Conservation (phyloP, 129 eudicot species). For the Arctium minus region DNA sequence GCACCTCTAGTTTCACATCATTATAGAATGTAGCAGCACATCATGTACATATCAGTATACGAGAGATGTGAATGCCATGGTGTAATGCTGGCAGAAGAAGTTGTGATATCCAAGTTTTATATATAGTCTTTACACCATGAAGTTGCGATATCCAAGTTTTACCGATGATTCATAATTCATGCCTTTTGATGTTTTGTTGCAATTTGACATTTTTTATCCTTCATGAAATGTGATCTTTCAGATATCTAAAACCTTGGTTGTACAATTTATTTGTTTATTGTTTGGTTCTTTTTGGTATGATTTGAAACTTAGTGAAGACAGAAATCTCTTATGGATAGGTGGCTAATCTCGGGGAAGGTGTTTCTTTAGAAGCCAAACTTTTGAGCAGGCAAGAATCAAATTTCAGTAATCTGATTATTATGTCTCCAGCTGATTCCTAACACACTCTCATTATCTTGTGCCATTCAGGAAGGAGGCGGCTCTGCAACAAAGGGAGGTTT, state of each 20-base stretch:
- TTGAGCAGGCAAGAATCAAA: slow-evolving; percentile 75
- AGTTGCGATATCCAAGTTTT: not conserved
- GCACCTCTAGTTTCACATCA: too few species aligned
- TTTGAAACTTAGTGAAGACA: slow-evolving; percentile 11
- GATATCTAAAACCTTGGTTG: not conserved
- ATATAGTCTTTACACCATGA: too few species aligned
- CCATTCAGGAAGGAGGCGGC: slow-evolving; percentile 75
- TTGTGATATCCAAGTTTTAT: not conserved
- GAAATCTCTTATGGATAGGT: slow-evolving; percentile 39
- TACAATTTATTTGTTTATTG: not conserved
- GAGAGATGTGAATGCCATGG: not conserved
- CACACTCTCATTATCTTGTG: not conserved
- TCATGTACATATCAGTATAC: not conserved
- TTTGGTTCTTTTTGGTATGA: not conserved
- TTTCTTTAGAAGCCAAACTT: slow-evolving; percentile 84
- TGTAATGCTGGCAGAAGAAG: not conserved
- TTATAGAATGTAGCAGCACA: too few species aligned
- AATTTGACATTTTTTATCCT: not conserved
- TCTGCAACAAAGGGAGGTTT: slow-evolving; percentile 84
- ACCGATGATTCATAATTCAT: not conserved
- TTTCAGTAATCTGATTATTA: not conserved
- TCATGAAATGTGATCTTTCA: not conserved
- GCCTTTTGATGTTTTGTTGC: slow-evolving; percentile 10
- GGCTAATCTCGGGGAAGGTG: slow-evolving; percentile 87
- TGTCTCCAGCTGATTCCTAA: not conserved